phyloP scores from a whole-genome alignment of 2,329 filamentous ascomycete species.

The Dactylellina haptotyla region DNA sequence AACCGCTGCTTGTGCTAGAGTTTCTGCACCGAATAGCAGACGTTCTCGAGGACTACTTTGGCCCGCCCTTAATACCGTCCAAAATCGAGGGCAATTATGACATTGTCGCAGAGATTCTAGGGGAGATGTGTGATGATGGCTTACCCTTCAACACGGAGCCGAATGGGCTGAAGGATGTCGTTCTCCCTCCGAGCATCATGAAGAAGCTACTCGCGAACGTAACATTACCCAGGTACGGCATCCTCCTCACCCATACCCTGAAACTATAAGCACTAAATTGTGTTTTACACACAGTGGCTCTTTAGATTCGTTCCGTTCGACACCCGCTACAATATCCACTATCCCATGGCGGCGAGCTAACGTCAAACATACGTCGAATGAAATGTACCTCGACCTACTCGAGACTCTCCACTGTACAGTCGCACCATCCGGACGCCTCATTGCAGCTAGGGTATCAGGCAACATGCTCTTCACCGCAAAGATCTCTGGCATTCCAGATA shows the following conservation, averaged over 20 bases:
- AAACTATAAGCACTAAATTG: background rate
- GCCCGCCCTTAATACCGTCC: conserved; percentile 81
- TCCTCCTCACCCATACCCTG: background rate
- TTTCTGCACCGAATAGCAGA: conserved; percentile 94
- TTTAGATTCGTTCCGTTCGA: conserved; percentile 61
- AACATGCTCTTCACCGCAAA: conserved; percentile 95
- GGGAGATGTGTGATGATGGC: conserved; percentile 96
- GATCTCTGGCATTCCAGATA: conserved; percentile 91
- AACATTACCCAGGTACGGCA: conserved; percentile 75
- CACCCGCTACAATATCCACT: conserved; percentile 61
- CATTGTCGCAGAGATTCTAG: conserved; percentile 89
- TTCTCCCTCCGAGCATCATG: conserved; percentile 90
- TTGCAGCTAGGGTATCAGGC: conserved; percentile 87
- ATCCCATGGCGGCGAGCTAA: conserved; percentile 92
- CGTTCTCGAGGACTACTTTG: conserved; percentile 91
- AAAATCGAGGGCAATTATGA: conserved; percentile 93
- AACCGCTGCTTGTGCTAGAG: conserved; percentile 88
- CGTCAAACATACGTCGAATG: conserved; percentile 94
- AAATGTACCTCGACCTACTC: conserved; percentile 94
- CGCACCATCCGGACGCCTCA: conserved; percentile 85
- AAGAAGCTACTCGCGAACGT: conserved; percentile 89
- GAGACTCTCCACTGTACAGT: conserved; percentile 88
- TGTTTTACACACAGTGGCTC: conserved; percentile 60
- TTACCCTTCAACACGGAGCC: conserved; percentile 89
- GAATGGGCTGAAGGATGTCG: conserved; percentile 88